phyloP scores from a whole-genome alignment of 225 moss, liverwort and hornwort genomes.

The Sphagnum contortum region DNA sequence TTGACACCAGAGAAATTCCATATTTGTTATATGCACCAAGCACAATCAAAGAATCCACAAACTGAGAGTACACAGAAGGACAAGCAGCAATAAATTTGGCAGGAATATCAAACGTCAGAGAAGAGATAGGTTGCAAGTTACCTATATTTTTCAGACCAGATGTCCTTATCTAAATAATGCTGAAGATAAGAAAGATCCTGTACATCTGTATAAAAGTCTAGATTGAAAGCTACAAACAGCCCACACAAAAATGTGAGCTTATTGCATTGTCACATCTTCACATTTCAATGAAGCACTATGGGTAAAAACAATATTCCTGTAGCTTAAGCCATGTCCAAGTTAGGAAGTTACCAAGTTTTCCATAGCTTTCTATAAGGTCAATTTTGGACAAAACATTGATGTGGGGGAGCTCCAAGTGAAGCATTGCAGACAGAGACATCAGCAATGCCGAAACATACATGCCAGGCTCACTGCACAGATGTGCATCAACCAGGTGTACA shows the following conservation, averaged over 20 bases:
- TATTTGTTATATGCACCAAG: no score
- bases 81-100: neutral
- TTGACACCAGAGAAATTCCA: neutral
- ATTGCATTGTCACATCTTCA: neutral
- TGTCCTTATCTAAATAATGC: conserved; percentile 55
- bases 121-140: conserved; percentile 13
- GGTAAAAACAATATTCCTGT: neutral
- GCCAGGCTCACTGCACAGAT: conserved; percentile 97
- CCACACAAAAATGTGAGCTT: neutral
- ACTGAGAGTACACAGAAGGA: neutral
- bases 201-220: conserved; percentile 97
- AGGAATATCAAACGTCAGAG: neutral
- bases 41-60: no score
- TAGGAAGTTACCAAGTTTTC: conserved; percentile 72
- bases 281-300: no score
- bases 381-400: conserved; percentile 96
- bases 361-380: conserved; percentile 97
- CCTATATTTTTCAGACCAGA: conserved; percentile 67
- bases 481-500: conserved; percentile 93
- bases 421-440: conserved; percentile 86
- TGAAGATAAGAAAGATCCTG: conserved; percentile 89
- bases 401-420: conserved; percentile 99
- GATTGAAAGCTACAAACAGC: conserved; percentile 63
- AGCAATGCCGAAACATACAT: conserved; percentile 93
- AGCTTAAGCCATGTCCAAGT: neutral